A percentile compares a stretch with the other conserved stretches of the same genome.
Evolutionary conservation across 306 rosid genomes (phyloP).

Genomic region (Trifolium subterraneum): DNA sequence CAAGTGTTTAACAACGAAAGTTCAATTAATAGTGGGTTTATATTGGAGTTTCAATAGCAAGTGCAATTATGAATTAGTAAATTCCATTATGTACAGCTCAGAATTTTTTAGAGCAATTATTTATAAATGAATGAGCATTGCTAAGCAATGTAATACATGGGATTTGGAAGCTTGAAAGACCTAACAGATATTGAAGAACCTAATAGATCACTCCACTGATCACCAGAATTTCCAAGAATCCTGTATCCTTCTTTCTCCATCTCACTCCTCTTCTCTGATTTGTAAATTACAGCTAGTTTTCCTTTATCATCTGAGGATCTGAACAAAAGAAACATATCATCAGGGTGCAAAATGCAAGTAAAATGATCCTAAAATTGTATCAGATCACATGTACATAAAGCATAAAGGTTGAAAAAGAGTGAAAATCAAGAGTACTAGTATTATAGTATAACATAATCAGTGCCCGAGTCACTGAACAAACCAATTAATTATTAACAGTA

Average conservation of each 20-base stretch:
- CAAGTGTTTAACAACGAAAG: too few relatives aligned
- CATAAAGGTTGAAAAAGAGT: not conserved
- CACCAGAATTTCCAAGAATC: constrained; percentile 90
- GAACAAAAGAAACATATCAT: constrained; percentile 37
- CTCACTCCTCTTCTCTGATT: constrained; percentile 85
- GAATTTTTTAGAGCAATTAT: constrained; percentile 24
- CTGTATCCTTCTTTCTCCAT: constrained; percentile 80
- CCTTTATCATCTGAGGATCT: constrained; percentile 71
- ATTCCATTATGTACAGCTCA: constrained; percentile 41
- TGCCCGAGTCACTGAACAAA: not conserved
- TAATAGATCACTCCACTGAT: constrained; percentile 93
- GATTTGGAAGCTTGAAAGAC: constrained; percentile 96
- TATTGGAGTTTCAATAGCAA: constrained; percentile 11
- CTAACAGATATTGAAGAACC: constrained; percentile 65
- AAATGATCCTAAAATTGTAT: not conserved
- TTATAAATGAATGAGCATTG: constrained; percentile 34
- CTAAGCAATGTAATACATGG: constrained; percentile 86
- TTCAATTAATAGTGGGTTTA: too few relatives aligned
- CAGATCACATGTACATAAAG: not conserved
- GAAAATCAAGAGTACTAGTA: not conserved
- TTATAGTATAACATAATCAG: not conserved
- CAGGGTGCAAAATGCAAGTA: constrained; percentile 27
- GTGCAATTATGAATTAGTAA: constrained; percentile 15
- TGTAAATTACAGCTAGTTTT: constrained; percentile 67
- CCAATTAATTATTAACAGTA: too few relatives aligned